Conservation (phyloP, 2,329 filamentous ascomycete genomes). For the Penicillium sp. region DNA sequence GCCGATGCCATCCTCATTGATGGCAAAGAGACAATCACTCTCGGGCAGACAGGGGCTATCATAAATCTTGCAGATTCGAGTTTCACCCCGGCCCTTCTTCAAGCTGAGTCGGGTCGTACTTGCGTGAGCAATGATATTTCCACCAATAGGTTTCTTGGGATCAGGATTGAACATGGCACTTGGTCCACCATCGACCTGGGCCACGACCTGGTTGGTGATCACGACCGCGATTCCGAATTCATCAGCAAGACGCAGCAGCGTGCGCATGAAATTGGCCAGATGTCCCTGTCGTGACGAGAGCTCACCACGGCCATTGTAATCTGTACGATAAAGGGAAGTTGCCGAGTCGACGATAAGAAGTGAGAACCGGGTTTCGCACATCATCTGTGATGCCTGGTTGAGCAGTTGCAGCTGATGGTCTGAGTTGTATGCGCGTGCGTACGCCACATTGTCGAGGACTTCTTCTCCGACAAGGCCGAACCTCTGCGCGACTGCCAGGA, state of each 20-base stretch:
- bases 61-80: constrained; percentile 97
- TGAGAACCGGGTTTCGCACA: constrained; percentile 98
- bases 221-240: constrained; percentile 96
- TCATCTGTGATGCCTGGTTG: constrained; percentile 95
- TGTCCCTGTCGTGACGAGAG: constrained; percentile 77
- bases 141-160: constrained; percentile 97
- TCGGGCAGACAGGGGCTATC: constrained; percentile 96
- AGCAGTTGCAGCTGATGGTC: constrained; percentile 94
- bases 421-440: constrained; percentile 96
- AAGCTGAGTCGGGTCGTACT: constrained; percentile 91
- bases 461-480: constrained; percentile 95
- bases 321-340: constrained; percentile 89
- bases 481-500: constrained; percentile 86
- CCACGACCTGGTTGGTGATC: constrained; percentile 98
- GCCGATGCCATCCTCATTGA: constrained; percentile 93
- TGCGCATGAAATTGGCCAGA: constrained; percentile 49
- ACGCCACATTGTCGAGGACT: constrained; percentile 96
- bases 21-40: constrained; percentile 93
- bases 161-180: constrained; percentile 99
- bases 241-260: constrained; percentile 52
- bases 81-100: constrained; percentile 94
- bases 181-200: constrained; percentile 93
- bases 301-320: constrained; percentile 95
- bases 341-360: constrained; percentile 94
- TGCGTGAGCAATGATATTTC: constrained; percentile 97